Base-by-base conservation (phyloP, 495 filamentous ascomycete species). In the Patellaria atrata region DNA sequence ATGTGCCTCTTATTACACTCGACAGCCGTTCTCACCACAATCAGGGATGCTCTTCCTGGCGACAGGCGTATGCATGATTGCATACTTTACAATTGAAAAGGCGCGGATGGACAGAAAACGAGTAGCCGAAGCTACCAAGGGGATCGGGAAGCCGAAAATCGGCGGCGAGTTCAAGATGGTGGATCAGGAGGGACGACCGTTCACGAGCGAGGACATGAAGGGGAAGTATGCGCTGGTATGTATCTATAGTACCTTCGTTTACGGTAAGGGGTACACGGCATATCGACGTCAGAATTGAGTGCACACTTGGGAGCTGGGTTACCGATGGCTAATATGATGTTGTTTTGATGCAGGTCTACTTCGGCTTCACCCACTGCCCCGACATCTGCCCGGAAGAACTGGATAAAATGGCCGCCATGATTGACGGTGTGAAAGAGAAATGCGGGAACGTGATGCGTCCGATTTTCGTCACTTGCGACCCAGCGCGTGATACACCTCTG, bases 341-440 rank as follows among this genome's bases (percentile, higher is more conserved):
- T 10, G 4, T 13, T 23, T 14, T 1, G 20, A 24, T 24, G 27
- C 43, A 79, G 80, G 75, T 94, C 27, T 97, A 97, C 59, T 97
- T 96, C 54, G 89, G 89, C 46, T 97, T 97, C 73, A 83, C 83
- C 10, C 85, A 94, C 58, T 97, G 89, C 56, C 89, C 89, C 9
- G 89, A 97, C 58, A 97, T 97, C 57, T 97, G 89, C 65, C 89
- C 89, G 19, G 89, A 97, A 46, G 89, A 97, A 63, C 76, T 97
- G 34, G 89, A 97, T 57, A 97, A 97, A 62, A 93, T 97, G 85
- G 82, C 86, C 30, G 63, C 64, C 43, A 92, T 94, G 67, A 82
- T 91, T 52, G 82, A 94, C 53, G 64, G 79, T 26, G 83, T 89
- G 30, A 65, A 72, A 45, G 68, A 50, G 26, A 45, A 43, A 15